Evolutionary conservation across 305 asterid genomes (phyloP).

Genomic region (Lippia alba): DNA sequence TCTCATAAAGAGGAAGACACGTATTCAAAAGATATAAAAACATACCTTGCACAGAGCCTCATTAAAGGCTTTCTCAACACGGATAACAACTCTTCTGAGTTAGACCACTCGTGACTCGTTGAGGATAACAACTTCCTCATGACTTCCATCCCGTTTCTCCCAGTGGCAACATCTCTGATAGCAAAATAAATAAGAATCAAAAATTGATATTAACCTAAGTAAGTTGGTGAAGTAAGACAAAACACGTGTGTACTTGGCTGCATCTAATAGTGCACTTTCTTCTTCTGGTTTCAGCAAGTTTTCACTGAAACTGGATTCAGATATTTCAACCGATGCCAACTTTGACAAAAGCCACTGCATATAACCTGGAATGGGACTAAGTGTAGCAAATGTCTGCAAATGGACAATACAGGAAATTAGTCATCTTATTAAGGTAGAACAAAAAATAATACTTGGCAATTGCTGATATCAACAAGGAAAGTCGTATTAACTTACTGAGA

Average conservation of each 20-base stretch:
- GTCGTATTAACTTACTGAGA: conserved; percentile 61
- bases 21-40: conserved; percentile 3
- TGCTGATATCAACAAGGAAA: conserved; percentile 18
- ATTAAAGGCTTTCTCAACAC: conserved; percentile 63
- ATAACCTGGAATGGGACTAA: conserved; percentile 94
- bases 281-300: conserved; percentile 80
- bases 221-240: conserved; percentile 11
- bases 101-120: conserved; percentile 64
- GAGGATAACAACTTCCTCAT: conserved; percentile 62
- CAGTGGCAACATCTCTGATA: conserved; percentile 58
- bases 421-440: conserved; percentile 19
- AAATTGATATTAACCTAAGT: conserved; percentile 22
- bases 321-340: conserved; percentile 71
- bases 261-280: conserved; percentile 68
- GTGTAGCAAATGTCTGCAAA: conserved; percentile 91
- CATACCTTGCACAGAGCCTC: conserved; percentile 92
- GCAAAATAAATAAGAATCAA: conserved; percentile 30
- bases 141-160: conserved; percentile 72
- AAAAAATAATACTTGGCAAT: background rate
- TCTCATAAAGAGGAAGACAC: background rate
- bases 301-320: conserved; percentile 75
- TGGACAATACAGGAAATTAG: conserved; percentile 32
- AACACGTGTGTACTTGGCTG: conserved; percentile 58
- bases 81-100: conserved; percentile 52
- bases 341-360: conserved; percentile 89